Conservation (phyloP, 352 stramenopile species). For the Globisporangium heterothallicum region DNA sequence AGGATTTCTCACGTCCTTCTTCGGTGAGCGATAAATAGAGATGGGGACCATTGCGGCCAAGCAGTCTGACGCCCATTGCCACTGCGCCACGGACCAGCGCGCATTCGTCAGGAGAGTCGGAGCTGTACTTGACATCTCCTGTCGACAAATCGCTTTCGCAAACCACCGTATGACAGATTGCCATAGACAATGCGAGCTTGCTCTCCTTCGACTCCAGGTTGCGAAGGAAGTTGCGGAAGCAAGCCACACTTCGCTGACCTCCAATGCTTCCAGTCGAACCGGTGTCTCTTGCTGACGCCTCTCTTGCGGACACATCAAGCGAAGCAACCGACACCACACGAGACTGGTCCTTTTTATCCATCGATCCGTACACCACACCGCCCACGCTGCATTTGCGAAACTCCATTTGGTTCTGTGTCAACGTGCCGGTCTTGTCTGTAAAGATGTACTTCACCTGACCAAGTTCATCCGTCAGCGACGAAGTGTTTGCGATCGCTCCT, state of each 20-base stretch:
- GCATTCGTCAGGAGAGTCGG: conserved; percentile 91
- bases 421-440: conserved; percentile 93
- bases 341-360: conserved; percentile 25
- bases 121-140: conserved; percentile 73
- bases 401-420: conserved; percentile 94
- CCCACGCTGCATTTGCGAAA: conserved; percentile 94
- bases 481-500: conserved; percentile 80
- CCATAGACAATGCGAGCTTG: conserved; percentile 65
- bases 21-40: conserved; percentile 61
- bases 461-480: conserved; percentile 90
- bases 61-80: conserved; percentile 75
- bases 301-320: conserved; percentile 18
- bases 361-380: conserved; percentile 66
- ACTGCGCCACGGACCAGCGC: conserved; percentile 83
- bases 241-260: conserved; percentile 18
- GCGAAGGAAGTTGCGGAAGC: conserved; percentile 41
- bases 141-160: conserved; percentile 40
- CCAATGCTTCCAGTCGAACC: background rate
- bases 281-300: conserved; percentile 10
- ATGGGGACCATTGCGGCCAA: conserved; percentile 44
- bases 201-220: conserved; percentile 52
- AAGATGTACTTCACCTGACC: conserved; percentile 92
- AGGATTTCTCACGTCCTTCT: conserved; percentile 45
- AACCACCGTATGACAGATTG: conserved; percentile 85
- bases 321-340: conserved; percentile 32